A percentile compares a stretch with the other conserved stretches of the same genome.
phyloP scores from a whole-genome alignment of 257 asterid genomes.

The Buddleja alternifolia region DNA sequence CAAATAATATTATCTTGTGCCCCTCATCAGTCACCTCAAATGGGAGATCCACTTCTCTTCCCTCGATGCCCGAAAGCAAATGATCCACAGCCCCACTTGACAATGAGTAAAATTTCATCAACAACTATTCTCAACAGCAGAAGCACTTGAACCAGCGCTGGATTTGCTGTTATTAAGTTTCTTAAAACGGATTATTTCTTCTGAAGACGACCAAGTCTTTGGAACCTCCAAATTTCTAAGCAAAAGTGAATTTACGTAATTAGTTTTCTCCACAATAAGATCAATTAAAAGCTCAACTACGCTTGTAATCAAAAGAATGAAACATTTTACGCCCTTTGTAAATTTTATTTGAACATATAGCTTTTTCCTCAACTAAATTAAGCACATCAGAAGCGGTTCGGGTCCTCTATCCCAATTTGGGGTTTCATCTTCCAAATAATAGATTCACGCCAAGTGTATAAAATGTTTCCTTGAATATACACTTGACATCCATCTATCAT shows the following conservation, averaged over 20 bases:
- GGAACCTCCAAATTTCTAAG: conserved; percentile 64
- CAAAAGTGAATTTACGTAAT: conserved; percentile 1
- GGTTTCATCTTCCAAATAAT: no score
- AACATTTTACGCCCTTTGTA: no score
- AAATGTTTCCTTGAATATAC: no score
- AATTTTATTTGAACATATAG: neutral
- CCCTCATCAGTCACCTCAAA: conserved; percentile 78
- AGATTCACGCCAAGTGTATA: no score
- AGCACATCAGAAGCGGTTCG: no score
- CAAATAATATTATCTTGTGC: conserved; percentile 50
- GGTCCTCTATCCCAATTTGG: no score
- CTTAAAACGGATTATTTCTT: conserved; percentile 44
- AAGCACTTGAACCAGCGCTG: conserved; percentile 28
- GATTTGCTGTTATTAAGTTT: neutral
- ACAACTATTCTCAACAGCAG: conserved; percentile 33
- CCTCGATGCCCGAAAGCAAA: conserved; percentile 51
- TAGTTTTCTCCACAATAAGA: neutral
- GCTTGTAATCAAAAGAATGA: no score
- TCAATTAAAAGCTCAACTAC: no score
- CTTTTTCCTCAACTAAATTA: neutral
- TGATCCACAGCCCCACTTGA: conserved; percentile 53
- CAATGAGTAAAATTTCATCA: conserved; percentile 69
- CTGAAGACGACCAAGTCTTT: conserved; percentile 48
- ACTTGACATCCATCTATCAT: no score
- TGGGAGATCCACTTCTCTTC: conserved; percentile 56